A percentile compares a stretch with the other conserved stretches of the same genome.
phyloP scores from a whole-genome alignment of 345 rosid species.

The Crucihimalaya himalaica region DNA sequence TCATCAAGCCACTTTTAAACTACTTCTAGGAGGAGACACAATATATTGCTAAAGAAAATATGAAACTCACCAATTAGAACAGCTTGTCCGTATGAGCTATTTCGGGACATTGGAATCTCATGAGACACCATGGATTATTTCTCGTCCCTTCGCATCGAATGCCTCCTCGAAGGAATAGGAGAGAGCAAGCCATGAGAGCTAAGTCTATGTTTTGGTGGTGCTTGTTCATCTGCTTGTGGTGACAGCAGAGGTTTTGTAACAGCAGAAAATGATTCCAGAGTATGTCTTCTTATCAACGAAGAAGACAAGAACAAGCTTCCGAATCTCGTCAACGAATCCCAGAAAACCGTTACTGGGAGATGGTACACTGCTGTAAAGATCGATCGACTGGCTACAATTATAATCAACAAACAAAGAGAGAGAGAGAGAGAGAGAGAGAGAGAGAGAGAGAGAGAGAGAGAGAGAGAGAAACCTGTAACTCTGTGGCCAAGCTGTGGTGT shows the following conservation, averaged over 20 bases:
- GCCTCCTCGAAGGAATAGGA: constrained; percentile 48
- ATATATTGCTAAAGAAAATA: not conserved
- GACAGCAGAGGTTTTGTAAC: constrained; percentile 56
- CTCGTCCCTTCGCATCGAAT: constrained; percentile 40
- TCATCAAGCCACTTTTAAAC: too few species aligned
- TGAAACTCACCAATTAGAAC: constrained; percentile 67
- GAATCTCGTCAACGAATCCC: constrained; percentile 63
- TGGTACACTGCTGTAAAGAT: constrained; percentile 84
- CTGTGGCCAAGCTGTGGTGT: constrained; percentile 90
- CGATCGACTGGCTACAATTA: constrained; percentile 85
- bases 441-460: too few species aligned
- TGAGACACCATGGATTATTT: constrained; percentile 55
- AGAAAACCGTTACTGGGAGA: constrained; percentile 75
- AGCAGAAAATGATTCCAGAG: constrained; percentile 60
- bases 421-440: too few species aligned
- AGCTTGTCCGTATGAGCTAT: constrained; percentile 84
- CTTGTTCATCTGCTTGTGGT: constrained; percentile 42
- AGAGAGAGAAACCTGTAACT: constrained; percentile 93
- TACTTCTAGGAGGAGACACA: too few species aligned
- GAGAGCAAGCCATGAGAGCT: constrained; percentile 58
- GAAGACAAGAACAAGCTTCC: constrained; percentile 77
- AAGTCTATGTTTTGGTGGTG: constrained; percentile 46
- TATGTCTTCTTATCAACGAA: constrained; percentile 62
- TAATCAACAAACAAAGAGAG: constrained; percentile 9
- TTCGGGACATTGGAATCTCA: constrained; percentile 61